Conservation (phyloP, 1,284 basidiomycete genomes). For the Ganoderma boninense region DNA sequence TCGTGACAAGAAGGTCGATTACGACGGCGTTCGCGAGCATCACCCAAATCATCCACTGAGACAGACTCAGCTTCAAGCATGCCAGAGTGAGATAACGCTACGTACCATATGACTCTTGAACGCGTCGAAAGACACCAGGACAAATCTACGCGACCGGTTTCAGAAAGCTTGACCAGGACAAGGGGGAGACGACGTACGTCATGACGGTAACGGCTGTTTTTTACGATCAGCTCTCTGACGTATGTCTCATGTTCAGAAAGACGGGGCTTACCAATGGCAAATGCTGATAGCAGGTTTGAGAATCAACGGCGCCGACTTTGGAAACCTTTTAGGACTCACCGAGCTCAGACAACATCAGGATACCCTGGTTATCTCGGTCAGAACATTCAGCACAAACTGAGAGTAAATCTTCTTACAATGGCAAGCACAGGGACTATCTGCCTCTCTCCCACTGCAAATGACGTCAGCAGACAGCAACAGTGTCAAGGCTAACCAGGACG, state of each 20-base stretch:
- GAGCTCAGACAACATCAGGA: neutral
- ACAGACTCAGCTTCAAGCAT: neutral
- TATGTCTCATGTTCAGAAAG: no score
- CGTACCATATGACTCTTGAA: conserved; percentile 7
- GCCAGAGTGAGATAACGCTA: neutral
- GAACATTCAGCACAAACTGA: neutral
- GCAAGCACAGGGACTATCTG: neutral
- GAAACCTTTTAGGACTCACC: neutral
- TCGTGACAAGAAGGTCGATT: conserved; percentile 1
- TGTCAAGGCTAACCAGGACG: no score
- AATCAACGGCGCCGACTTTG: neutral
- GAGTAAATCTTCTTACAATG: neutral
- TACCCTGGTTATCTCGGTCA: neutral
- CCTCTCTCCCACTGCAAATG: neutral
- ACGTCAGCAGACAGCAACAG: neutral
- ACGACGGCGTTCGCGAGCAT: conserved; percentile 3
- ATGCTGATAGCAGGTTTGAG: neutral
- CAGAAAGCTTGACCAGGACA: neutral
- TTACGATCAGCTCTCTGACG: neutral
- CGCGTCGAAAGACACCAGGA: neutral
- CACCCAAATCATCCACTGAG: conserved; percentile 13
- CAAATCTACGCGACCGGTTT: neutral
- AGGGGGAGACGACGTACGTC: neutral
- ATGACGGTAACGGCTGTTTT: neutral
- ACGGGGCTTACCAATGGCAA: neutral